Evolutionary conservation across 805 yeast species (phyloP).

Genomic region (Starmerella tilneyi): DNA sequence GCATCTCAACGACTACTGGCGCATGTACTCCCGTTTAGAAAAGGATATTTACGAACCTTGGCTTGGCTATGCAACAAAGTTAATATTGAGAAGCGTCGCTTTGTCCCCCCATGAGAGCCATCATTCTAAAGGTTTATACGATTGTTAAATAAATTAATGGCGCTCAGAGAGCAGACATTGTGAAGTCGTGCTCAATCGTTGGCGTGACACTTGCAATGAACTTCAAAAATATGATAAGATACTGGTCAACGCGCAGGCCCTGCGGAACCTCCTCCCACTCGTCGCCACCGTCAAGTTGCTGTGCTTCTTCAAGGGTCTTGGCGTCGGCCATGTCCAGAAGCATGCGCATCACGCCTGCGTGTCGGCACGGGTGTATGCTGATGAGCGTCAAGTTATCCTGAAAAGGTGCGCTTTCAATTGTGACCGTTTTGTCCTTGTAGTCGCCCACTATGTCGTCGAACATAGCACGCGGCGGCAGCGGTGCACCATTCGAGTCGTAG

Average conservation of each 20-base stretch:
- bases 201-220: constrained; percentile 96
- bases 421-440: constrained; percentile 90
- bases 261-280: constrained; percentile 51
- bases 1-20: no score
- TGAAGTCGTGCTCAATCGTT: constrained; percentile 92
- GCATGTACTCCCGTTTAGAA: no score
- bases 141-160: not conserved
- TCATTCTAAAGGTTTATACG: no score
- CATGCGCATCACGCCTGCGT: constrained; percentile 87
- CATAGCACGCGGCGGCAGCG: constrained; percentile 80
- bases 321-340: constrained; percentile 61
- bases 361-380: constrained; percentile 93
- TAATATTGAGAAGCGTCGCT: no score
- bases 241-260: constrained; percentile 78
- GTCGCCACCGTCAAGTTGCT: constrained; percentile 30
- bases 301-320: constrained; percentile 17
- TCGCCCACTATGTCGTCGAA: constrained; percentile 88
- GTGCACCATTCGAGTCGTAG: constrained; percentile 70
- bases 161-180: constrained; percentile 76
- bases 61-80: no score
- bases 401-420: constrained; percentile 88
- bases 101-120: no score
- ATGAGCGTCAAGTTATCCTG: constrained; percentile 60
- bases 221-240: constrained; percentile 76
- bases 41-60: no score